Percentiles rank a stretch among this genome's conserved stretches.
Evolutionary conservation across 2,329 filamentous ascomycete species (phyloP).

Genomic region (Endoconidiophora polonica): DNA sequence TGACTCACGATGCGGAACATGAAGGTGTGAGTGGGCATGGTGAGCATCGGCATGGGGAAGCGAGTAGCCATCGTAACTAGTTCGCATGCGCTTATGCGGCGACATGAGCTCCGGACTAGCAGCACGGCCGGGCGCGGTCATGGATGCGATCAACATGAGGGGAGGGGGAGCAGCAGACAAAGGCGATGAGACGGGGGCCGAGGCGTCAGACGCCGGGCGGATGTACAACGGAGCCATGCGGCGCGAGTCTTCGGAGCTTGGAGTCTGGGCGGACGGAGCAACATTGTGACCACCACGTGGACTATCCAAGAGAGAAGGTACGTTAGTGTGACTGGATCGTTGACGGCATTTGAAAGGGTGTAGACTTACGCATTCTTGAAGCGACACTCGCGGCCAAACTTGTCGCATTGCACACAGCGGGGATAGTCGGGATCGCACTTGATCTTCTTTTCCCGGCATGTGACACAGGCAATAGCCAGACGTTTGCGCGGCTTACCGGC

Average conservation of each 20-base stretch:
- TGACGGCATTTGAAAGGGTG: neutral
- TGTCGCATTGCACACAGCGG: conserved; percentile 81
- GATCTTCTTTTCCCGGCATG: conserved; percentile 93
- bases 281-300: conserved; percentile 42
- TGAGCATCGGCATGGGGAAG: neutral
- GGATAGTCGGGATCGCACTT: conserved; percentile 83
- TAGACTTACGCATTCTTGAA: conserved; percentile 67
- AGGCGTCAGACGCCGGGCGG: neutral
- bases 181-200: neutral
- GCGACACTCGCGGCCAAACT: conserved; percentile 71
- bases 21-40: neutral
- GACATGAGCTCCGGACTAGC: conserved; percentile 18
- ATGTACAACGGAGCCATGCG: neutral
- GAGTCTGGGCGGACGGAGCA: conserved; percentile 35
- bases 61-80: conserved; percentile 28
- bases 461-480: conserved; percentile 80
- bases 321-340: neutral
- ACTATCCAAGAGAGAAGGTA: conserved; percentile 19
- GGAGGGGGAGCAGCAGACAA: neutral
- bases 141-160: neutral
- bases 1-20: conserved; percentile 19
- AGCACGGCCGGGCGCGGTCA: neutral
- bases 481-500: conserved; percentile 85
- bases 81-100: conserved; percentile 32
- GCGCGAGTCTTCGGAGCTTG: conserved; percentile 14